Evolutionary conservation across 2,329 filamentous ascomycete genomes (phyloP).

Genomic region (Trichophyton mentagrophytes): DNA sequence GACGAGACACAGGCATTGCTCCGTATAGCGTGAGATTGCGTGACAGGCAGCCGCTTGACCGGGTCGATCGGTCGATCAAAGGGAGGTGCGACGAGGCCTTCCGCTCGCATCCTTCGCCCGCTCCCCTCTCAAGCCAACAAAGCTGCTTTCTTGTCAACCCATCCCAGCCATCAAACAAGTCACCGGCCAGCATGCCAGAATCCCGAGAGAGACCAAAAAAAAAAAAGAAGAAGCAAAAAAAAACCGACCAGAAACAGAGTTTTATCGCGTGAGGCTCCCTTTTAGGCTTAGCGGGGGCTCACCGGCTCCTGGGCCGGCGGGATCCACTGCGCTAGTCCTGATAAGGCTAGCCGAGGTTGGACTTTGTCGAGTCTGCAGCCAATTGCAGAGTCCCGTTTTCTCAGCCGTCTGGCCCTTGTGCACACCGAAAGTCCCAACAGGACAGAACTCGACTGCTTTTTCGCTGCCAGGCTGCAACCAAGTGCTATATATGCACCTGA

Average conservation of each 20-base stretch:
- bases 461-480: not conserved
- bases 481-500: not conserved
- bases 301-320: not conserved
- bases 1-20: not conserved
- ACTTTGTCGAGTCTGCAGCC: not conserved
- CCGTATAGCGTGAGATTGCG: not conserved
- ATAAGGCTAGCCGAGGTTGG: not conserved
- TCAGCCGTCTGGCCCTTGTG: not conserved
- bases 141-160: too few relatives aligned
- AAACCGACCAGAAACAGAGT: not conserved
- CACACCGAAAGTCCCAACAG: not conserved
- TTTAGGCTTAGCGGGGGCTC: not conserved
- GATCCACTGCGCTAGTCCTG: not conserved
- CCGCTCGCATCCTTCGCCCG: not conserved
- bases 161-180: too few relatives aligned
- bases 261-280: constrained; percentile 1
- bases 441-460: not conserved
- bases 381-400: not conserved
- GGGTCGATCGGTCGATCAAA: not conserved
- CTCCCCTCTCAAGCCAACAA: not conserved
- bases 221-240: not conserved
- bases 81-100: not conserved
- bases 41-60: not conserved
- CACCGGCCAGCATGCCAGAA: not conserved
- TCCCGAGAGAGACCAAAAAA: not conserved